Conservation (phyloP, 495 filamentous ascomycete species). For the Neurospora pannonica region DNA sequence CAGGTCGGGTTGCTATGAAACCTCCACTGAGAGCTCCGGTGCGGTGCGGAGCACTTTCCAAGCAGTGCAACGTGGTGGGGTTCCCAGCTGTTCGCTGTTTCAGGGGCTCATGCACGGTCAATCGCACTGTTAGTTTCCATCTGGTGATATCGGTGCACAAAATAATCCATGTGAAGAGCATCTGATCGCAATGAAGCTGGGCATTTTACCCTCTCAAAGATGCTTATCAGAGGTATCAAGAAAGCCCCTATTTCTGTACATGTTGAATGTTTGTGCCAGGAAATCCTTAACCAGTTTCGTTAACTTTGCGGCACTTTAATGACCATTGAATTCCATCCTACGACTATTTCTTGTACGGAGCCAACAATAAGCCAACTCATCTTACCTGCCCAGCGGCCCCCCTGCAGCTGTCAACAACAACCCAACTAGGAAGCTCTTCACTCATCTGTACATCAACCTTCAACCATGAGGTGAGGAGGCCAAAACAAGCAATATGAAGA, state of each 20-base stretch:
- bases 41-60: not conserved
- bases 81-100: not conserved
- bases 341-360: not conserved
- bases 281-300: too few relatives aligned
- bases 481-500: not conserved
- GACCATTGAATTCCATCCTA: too few relatives aligned
- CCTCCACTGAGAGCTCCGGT: not conserved
- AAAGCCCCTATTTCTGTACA: too few relatives aligned
- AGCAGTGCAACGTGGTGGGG: conserved; percentile 7
- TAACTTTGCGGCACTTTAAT: too few relatives aligned
- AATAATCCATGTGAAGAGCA: too few relatives aligned
- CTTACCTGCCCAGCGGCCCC: not conserved
- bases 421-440: not conserved
- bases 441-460: not conserved
- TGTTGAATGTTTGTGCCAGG: too few relatives aligned
- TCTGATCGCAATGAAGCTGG: too few relatives aligned
- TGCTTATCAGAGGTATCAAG: too few relatives aligned
- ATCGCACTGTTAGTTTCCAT: not conserved
- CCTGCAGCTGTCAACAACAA: not conserved
- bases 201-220: too few relatives aligned
- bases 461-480: not conserved
- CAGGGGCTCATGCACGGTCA: conserved; percentile 6
- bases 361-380: not conserved
- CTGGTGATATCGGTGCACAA: not conserved
- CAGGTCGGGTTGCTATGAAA: not conserved